phyloP scores from a whole-genome alignment of 108 stramenopile species.

The Epipyxis sp. region DNA sequence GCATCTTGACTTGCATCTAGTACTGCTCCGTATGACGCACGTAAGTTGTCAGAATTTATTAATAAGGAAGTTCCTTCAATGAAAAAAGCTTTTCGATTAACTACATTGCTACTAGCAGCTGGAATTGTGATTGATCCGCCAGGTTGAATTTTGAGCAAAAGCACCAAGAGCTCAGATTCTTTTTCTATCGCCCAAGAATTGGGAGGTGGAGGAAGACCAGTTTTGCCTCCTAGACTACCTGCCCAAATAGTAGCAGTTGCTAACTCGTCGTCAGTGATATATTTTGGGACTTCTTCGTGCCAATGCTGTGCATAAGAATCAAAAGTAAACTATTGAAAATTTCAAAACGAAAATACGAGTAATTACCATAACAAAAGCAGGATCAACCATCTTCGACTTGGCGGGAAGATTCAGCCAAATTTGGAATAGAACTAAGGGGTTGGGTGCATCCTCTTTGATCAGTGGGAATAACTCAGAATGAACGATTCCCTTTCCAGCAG shows the following conservation, averaged over 20 bases:
- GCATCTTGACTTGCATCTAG: slow-evolving; percentile 9
- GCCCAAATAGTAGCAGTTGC: slow-evolving; percentile 58
- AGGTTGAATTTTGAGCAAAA: slow-evolving; percentile 64
- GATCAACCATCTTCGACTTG: slow-evolving; percentile 76
- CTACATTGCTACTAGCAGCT: slow-evolving; percentile 41
- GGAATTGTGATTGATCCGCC: slow-evolving; percentile 71
- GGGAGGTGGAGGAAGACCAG: slow-evolving; percentile 58
- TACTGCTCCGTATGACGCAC: not conserved
- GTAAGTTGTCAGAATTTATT: not conserved
- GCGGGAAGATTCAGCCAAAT: slow-evolving; percentile 78
- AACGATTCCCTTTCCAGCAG: slow-evolving; percentile 82
- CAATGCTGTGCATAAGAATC: slow-evolving; percentile 56
- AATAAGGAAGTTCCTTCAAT: not conserved
- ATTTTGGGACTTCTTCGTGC: slow-evolving; percentile 58
- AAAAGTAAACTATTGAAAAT: slow-evolving; percentile 30
- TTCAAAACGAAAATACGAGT: slow-evolving; percentile 61
- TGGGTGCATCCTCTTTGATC: slow-evolving; percentile 62
- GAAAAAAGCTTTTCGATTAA: slow-evolving; percentile 2
- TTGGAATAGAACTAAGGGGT: slow-evolving; percentile 45
- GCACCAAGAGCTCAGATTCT: slow-evolving; percentile 49
- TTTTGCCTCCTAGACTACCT: slow-evolving; percentile 54
- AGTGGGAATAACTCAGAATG: slow-evolving; percentile 77
- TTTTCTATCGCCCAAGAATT: slow-evolving; percentile 60
- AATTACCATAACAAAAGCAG: slow-evolving; percentile 65
- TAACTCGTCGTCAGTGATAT: slow-evolving; percentile 43